Conservation (phyloP, 2,329 filamentous ascomycete genomes). For the Colletotrichum sp. region DNA sequence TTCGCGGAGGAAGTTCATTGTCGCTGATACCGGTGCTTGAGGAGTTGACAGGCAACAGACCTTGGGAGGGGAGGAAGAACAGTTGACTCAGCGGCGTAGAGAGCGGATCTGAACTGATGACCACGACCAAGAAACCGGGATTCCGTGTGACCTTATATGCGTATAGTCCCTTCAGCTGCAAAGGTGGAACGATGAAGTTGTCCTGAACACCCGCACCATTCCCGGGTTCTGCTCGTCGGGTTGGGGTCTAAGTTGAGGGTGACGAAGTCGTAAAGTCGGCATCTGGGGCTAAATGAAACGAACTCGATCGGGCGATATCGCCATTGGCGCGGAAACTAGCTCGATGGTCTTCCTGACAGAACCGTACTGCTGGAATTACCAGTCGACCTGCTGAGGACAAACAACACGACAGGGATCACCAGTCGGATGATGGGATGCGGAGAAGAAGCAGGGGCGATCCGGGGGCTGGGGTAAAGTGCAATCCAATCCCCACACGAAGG, state of each 20-base stretch:
- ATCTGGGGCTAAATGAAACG: background rate
- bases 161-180: background rate
- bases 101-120: background rate
- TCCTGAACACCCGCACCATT: background rate
- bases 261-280: background rate
- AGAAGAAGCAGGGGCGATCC: constrained; percentile 8
- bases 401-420: background rate
- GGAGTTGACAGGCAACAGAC: background rate
- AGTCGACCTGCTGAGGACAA: background rate
- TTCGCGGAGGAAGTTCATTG: constrained; percentile 28
- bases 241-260: background rate
- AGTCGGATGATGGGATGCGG: constrained; percentile 7
- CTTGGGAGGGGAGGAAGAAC: background rate
- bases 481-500: background rate
- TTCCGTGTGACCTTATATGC: background rate
- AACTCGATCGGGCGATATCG: background rate
- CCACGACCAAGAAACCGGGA: background rate
- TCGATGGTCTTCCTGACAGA: background rate
- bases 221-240: background rate
- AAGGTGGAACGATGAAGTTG: background rate
- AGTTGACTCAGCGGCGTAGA: background rate
- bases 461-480: constrained; percentile 11
- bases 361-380: background rate
- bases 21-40: background rate
- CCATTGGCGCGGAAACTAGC: constrained; percentile 2